Conservation (phyloP, 192 early-diverging fungal species). For the Mortierella antarctica region DNA sequence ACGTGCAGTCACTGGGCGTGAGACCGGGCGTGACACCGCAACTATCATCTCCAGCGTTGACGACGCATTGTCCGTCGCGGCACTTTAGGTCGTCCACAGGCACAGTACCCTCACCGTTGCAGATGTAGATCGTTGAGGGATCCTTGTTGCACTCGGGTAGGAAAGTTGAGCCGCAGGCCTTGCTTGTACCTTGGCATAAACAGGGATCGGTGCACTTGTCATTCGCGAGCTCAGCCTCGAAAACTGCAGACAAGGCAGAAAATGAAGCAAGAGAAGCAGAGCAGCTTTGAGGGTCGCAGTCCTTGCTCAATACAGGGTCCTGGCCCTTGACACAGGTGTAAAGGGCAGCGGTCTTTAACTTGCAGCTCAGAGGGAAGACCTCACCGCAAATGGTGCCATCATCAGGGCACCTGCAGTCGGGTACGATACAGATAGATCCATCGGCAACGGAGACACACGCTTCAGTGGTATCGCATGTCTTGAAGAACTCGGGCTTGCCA, state of each 20-base stretch:
- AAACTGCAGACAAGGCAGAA: background rate
- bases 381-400: conserved; percentile 3
- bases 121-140: background rate
- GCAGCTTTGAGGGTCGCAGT: background rate
- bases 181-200: background rate
- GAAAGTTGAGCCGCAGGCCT: conserved; percentile 6
- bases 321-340: conserved; percentile 4
- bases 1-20: background rate
- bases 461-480: conserved; percentile 1
- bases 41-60: background rate
- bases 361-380: conserved; percentile 5
- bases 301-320: background rate
- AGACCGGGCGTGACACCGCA: background rate
- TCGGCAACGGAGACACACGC: conserved; percentile 1
- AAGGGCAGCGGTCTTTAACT: background rate
- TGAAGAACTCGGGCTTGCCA: background rate
- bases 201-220: conserved; percentile 4
- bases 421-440: background rate
- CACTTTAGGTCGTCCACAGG: background rate
- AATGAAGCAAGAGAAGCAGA: background rate
- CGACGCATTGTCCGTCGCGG: background rate
- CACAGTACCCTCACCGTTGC: background rate
- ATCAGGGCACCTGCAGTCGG: conserved; percentile 3
- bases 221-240: background rate
- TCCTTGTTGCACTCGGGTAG: background rate